A percentile compares a stretch with the other conserved stretches of the same genome.
Conservation (phyloP, 2,329 filamentous ascomycete genomes). For the Apiospora rasikravindrae region DNA sequence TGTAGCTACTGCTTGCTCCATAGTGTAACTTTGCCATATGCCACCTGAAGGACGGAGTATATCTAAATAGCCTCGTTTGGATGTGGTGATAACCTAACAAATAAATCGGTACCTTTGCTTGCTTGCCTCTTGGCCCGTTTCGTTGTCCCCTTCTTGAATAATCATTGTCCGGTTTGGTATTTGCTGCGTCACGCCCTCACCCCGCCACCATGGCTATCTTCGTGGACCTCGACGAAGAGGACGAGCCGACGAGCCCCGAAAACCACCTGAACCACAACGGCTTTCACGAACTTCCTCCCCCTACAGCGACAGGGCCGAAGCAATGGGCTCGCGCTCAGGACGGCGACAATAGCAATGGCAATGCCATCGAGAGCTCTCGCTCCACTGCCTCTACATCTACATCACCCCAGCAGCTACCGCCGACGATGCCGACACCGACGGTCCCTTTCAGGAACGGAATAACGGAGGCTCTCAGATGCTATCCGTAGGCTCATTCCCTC, state of each 20-base stretch:
- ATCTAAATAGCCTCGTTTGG: background rate
- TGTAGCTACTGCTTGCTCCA: background rate
- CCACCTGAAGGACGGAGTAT: background rate
- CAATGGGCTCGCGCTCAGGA: background rate
- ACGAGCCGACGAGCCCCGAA: constrained; percentile 33
- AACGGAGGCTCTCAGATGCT: constrained; percentile 68
- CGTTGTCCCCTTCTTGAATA: constrained; percentile 1
- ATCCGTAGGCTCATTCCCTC: constrained; percentile 63
- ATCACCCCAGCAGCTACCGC: background rate
- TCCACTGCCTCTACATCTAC: background rate
- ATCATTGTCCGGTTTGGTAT: constrained; percentile 1
- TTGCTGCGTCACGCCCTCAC: constrained; percentile 15
- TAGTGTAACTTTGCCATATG: constrained; percentile 2
- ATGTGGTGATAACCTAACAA: background rate
- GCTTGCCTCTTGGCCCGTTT: background rate
- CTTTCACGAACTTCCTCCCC: background rate
- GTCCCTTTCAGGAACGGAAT: constrained; percentile 64
- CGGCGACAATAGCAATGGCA: background rate
- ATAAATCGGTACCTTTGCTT: too few relatives aligned
- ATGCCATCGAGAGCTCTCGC: background rate
- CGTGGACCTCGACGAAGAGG: constrained; percentile 41
- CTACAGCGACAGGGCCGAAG: background rate
- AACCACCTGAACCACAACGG: constrained; percentile 4
- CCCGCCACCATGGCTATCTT: constrained; percentile 38
- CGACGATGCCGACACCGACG: constrained; percentile 23